phyloP scores from a whole-genome alignment of 768 basidiomycete species.

The Xerocomellus dryophilus region DNA sequence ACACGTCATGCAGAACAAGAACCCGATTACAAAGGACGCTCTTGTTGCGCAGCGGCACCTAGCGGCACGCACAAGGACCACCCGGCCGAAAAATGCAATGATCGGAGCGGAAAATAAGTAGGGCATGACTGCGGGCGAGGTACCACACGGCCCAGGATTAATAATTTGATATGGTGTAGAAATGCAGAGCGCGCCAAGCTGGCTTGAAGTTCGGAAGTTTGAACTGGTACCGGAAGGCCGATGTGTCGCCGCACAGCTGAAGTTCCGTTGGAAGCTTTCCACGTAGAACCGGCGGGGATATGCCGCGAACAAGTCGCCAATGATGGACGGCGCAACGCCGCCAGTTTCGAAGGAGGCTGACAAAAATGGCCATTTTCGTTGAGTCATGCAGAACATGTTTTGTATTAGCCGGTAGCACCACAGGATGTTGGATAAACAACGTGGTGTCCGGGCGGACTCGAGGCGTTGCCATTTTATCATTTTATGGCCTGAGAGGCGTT shows the following conservation, averaged over 20 bases:
- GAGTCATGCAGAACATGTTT: not conserved
- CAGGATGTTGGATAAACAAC: slow-evolving; percentile 4
- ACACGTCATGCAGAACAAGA: not conserved
- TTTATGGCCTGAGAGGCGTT: not conserved
- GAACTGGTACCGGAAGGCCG: not conserved
- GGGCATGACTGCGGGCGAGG: slow-evolving; percentile 7
- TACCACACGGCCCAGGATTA: not conserved
- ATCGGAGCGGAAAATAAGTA: not conserved
- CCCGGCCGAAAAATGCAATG: slow-evolving; percentile 1
- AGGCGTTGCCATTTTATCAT: not conserved
- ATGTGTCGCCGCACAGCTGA: slow-evolving; percentile 7
- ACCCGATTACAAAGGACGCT: slow-evolving; percentile 1
- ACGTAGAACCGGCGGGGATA: slow-evolving; percentile 10
- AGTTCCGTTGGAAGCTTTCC: slow-evolving; percentile 27
- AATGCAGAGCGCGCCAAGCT: not conserved
- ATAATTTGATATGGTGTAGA: not conserved
- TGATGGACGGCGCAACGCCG: slow-evolving; percentile 2
- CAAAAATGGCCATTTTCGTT: slow-evolving; percentile 1
- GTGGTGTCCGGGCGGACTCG: slow-evolving; percentile 7
- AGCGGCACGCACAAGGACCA: not conserved
- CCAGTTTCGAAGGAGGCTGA: slow-evolving; percentile 3
- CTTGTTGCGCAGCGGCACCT: not conserved
- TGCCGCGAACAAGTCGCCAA: slow-evolving; percentile 2
- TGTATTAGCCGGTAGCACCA: not conserved
- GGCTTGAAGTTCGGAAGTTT: not conserved